Evolutionary conservation across 169 alveolate species (phyloP).

Genomic region (Perkinsus marinus): DNA sequence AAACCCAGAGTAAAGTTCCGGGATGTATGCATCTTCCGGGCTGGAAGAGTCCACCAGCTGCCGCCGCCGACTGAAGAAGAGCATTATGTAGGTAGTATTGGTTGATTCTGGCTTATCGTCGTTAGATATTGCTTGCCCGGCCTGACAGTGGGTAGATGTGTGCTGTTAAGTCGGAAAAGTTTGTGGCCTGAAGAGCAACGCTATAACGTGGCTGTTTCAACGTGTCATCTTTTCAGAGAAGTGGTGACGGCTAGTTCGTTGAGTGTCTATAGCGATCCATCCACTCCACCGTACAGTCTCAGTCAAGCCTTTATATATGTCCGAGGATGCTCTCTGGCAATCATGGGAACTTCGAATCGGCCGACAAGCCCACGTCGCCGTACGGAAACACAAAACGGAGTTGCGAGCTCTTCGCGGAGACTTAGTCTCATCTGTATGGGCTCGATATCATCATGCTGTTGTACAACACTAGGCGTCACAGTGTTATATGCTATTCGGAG

Average conservation of each 20-base stretch:
- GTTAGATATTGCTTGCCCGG: background rate
- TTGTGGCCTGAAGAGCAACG: background rate
- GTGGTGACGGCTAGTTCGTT: conserved; percentile 18
- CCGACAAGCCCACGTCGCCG: conserved; percentile 6
- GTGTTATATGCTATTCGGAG: too few species aligned
- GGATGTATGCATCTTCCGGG: background rate
- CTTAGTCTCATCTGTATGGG: conserved; percentile 22
- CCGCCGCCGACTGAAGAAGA: background rate
- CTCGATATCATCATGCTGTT: background rate
- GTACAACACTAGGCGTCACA: too few species aligned
- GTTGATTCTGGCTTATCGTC: background rate
- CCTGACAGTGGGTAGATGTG: background rate
- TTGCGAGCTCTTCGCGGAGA: conserved; percentile 12
- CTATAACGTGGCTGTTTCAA: background rate
- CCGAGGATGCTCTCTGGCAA: background rate
- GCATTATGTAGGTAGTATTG: background rate
- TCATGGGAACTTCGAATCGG: background rate
- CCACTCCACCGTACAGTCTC: conserved; percentile 7
- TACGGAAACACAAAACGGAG: conserved; percentile 31
- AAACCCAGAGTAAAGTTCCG: background rate
- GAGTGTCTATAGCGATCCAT: conserved; percentile 20
- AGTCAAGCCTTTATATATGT: too few species aligned
- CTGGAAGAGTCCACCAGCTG: background rate
- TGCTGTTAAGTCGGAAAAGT: background rate
- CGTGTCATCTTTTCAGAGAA: background rate